Base-by-base conservation (phyloP, 495 filamentous ascomycete species). In the Gamarada debralockiae region DNA sequence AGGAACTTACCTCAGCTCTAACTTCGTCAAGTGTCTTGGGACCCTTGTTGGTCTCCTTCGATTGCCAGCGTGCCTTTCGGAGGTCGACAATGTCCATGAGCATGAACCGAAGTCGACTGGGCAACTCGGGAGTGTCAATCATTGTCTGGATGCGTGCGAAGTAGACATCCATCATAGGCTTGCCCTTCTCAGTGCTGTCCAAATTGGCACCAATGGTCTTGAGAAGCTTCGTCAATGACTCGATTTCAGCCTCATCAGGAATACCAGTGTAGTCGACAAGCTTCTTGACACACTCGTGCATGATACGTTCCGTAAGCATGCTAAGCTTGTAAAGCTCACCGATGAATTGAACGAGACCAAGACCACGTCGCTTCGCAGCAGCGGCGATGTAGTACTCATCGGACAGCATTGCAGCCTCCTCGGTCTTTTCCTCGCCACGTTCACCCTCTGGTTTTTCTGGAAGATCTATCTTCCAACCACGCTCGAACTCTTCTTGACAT, bases 211-310 rank as follows among this genome's bases (percentile, higher is more conserved):
- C 93, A 52, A 99, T 93, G 20, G 95, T 96, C 62, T 85, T 84
- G 33, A 99, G 77, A 27, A 99, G 79, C 69, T 92, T 96, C 55
- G 84, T 87, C 68, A 99, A 82, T 62, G 86, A 92, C 77, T 99
- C 93, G 17, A 97, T 86, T 62, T 96, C 92, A 21, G 91, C 88
- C 69, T 97, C 93, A 61, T 99, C 93, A 15, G 93, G 93, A 55
- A 89, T 69, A 52, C 90, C 95, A 60, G 92, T 83, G 69, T 95
- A 97, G 69, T 99, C 92, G 48, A 97, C 89, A 48, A 97, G 77
- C 70, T 96, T 96, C 76, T 88, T 84, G 12, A 97, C 89, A 78
- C 93, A 99, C 73, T 97, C 90, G 74, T 97, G 95, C 93, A 99
- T 98, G 74, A 98, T 97, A 70, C 91, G 89, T 67, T 96, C 87